Evolutionary conservation across 208 protist genomes (phyloP), one percentile per base, ranked within the genome.

Genomic region (Leishmania martiniquensis): DNA sequence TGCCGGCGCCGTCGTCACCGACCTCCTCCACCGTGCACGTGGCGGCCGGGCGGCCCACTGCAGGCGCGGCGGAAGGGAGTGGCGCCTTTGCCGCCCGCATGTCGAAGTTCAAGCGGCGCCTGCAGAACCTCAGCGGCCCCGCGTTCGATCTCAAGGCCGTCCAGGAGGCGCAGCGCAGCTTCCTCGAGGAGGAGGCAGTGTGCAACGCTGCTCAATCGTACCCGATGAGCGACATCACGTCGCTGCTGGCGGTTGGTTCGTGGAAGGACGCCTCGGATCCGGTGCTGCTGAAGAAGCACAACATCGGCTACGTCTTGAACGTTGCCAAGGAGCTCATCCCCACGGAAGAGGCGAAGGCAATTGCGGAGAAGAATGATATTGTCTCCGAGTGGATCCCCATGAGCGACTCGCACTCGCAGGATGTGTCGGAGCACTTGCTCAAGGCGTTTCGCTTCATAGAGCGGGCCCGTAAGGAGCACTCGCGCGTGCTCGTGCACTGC

Each of bases 301-400:
- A 73, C 72, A 95, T 97, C 66, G 84, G 82, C 57, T 92, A 95
- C 79, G 85, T 96, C 22, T 78, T 97, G 49, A 97, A 96, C 81
- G 87, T 95, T 15, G 91, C 93, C 37, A 82, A 90, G 55, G 91
- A 97, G 80, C 81, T 92, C 55, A 75, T 84, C 44, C 81, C 80
- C 22, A 70, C 79, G 15, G 75, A 85, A 39, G 68, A 85, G 76
- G 54, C 77, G 4, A 67, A 72, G 34, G 25, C 49, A 17, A 84
- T 82, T 37, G 75, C 69, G 13, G 82, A 76, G 29, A 69, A 75
- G 71, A 80, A 75, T 22, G 75, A 83, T 22, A 29, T 91, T 25
- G 72, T 83, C 44, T 85, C 80, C 25, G 80, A 86, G 83, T 91
- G 76, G 32, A 94, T 97, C 47, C 90, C 90, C 13, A 85, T 97